phyloP scores from a whole-genome alignment of 768 basidiomycete species.

The Psilocybe tampanensis region DNA sequence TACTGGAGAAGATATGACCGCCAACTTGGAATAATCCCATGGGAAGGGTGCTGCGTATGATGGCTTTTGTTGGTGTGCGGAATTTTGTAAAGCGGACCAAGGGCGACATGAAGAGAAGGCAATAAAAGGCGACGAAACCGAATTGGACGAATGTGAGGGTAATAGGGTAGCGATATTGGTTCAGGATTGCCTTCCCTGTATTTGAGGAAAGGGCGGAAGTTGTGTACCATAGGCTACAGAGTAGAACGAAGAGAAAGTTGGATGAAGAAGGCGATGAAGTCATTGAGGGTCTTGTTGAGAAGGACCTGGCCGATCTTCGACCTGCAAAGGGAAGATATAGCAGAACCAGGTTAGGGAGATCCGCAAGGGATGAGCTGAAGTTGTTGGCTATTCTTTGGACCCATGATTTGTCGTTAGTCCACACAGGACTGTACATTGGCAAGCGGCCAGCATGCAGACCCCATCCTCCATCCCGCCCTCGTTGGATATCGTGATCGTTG shows the following conservation, averaged over 20 bases:
- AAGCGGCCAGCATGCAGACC: conserved; percentile 30
- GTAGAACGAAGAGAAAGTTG: conserved; percentile 62
- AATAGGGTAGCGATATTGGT: conserved; percentile 90
- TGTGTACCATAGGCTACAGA: conserved; percentile 92
- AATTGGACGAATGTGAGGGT: conserved; percentile 99
- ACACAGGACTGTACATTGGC: conserved; percentile 31
- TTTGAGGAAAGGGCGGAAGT: conserved; percentile 94
- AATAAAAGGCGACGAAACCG: conserved; percentile 89
- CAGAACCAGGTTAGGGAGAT: conserved; percentile 24
- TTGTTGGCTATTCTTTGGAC: conserved; percentile 25
- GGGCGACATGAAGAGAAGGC: conserved; percentile 83
- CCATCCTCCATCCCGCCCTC: conserved; percentile 28
- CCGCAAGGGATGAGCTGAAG: conserved; percentile 26
- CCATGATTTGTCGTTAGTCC: conserved; percentile 35
- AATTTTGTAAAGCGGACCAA: conserved; percentile 65
- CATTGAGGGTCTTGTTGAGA: conserved; percentile 28
- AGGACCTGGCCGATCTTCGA: conserved; percentile 28
- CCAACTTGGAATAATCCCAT: conserved; percentile 99
- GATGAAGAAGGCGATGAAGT: conserved; percentile 36
- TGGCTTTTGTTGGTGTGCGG: conserved; percentile 69
- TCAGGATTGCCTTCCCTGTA: conserved; percentile 94
- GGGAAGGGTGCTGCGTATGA: conserved; percentile 80
- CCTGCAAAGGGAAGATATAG: conserved; percentile 26
- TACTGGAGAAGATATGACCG: conserved; percentile 96
- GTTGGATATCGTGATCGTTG: conserved; percentile 23